These are phyloP conservation scores for Mycocentrospora acerina DNA, from an alignment of 2,329 filamentous ascomycete genomes.

Conservation along the genomic window DNA sequence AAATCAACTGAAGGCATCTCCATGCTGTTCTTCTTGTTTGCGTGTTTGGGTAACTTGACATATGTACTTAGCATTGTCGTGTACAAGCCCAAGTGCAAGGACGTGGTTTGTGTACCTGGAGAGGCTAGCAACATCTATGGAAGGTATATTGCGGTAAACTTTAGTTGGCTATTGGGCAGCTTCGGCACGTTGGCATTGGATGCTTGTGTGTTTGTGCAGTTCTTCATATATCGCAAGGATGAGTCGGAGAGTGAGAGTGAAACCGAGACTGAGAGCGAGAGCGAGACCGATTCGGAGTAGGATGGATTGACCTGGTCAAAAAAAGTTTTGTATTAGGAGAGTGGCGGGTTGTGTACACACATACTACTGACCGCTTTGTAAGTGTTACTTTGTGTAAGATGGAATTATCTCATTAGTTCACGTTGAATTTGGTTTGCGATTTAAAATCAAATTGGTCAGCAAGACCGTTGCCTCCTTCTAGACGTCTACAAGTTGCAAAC, in stretches of 20 bases:
- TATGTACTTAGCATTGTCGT: constrained; percentile 91
- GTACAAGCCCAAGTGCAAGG: constrained; percentile 72
- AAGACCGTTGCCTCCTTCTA: too few relatives aligned
- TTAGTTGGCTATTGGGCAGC: constrained; percentile 88
- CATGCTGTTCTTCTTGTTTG: constrained; percentile 94
- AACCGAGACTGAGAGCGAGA: constrained; percentile 15
- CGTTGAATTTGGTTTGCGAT: too few relatives aligned
- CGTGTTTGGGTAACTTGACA: constrained; percentile 90
- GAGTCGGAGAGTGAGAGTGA: constrained; percentile 43
- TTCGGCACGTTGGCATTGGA: constrained; percentile 85
- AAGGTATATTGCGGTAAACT: constrained; percentile 82
- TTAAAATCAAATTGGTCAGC: too few relatives aligned
- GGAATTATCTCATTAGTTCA: too few relatives aligned
- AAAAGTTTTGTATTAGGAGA: too few relatives aligned
- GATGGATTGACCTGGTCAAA: too few relatives aligned
- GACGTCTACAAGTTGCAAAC: too few relatives aligned
- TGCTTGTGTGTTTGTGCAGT: constrained; percentile 84
- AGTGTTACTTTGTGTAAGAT: too few relatives aligned
- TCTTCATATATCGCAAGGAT: constrained; percentile 74
- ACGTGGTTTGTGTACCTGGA: constrained; percentile 58
- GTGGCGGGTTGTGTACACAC: too few relatives aligned
- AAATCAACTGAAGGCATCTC: constrained; percentile 93
- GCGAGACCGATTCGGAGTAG: too few relatives aligned
- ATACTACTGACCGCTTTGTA: too few relatives aligned
- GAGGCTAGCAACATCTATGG: constrained; percentile 71